Conservation (phyloP, 495 filamentous ascomycete genomes). For the Halenospora varia region DNA sequence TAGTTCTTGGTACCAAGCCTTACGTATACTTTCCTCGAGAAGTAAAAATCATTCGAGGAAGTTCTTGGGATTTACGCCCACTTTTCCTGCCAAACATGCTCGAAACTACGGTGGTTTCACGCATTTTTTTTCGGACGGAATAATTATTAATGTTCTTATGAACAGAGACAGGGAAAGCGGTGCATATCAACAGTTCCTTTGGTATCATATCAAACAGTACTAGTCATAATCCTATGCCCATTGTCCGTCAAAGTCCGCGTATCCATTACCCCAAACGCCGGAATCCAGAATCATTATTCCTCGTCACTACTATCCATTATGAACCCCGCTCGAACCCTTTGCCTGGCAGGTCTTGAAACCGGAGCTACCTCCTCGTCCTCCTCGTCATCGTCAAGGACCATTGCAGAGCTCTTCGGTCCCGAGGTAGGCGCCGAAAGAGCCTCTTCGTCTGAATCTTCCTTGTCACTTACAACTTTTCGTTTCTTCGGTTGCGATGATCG, state of each 20-base stretch:
- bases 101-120: no score
- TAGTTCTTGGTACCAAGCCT: no score
- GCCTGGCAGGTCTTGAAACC: slow-evolving; percentile 28
- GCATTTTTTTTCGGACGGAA: no score
- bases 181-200: no score
- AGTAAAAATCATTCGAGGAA: no score
- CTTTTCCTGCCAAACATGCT: background rate
- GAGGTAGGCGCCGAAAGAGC: slow-evolving; percentile 18
- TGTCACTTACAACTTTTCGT: slow-evolving; percentile 23
- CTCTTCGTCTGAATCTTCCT: slow-evolving; percentile 33
- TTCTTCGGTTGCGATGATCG: slow-evolving; percentile 24
- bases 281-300: slow-evolving; percentile 25
- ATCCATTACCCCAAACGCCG: background rate
- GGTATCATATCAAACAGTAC: background rate
- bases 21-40: no score
- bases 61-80: background rate
- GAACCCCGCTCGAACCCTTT: slow-evolving; percentile 45
- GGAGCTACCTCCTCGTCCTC: slow-evolving; percentile 37
- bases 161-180: no score
- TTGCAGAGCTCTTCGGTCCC: background rate
- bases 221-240: background rate
- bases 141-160: no score
- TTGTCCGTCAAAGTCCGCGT: background rate
- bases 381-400: slow-evolving; percentile 23
- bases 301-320: slow-evolving; percentile 55